phyloP scores from a whole-genome alignment of 805 yeast genomes.

The Candida montana region DNA sequence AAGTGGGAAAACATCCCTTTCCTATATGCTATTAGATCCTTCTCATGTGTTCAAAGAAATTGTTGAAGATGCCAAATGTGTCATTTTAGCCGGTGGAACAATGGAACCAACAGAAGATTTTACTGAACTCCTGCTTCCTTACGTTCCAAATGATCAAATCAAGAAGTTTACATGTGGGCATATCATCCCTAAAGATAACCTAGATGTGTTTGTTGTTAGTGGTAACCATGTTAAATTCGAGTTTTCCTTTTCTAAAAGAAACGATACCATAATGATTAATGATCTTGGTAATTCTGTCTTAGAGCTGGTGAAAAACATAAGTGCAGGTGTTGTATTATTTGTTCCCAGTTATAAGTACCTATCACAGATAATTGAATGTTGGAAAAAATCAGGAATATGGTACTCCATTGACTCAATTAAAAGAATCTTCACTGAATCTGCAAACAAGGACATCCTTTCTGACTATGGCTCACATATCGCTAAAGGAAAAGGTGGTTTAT shows the following conservation, averaged over 20 bases:
- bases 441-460: slow-evolving; percentile 41
- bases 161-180: slow-evolving; percentile 72
- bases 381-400: slow-evolving; percentile 42
- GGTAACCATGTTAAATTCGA: slow-evolving; percentile 35
- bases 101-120: slow-evolving; percentile 87
- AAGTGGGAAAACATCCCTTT: slow-evolving; percentile 31
- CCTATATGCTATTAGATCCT: slow-evolving; percentile 78
- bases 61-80: slow-evolving; percentile 59
- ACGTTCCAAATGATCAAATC: slow-evolving; percentile 37
- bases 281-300: slow-evolving; percentile 47
- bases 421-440: slow-evolving; percentile 52
- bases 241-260: slow-evolving; percentile 66
- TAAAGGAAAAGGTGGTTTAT: slow-evolving; percentile 49
- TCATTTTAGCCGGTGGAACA: slow-evolving; percentile 89
- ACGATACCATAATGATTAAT: slow-evolving; percentile 37
- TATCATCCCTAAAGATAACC: slow-evolving; percentile 66
- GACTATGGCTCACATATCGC: slow-evolving; percentile 44
- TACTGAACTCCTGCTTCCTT: slow-evolving; percentile 59
- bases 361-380: slow-evolving; percentile 39
- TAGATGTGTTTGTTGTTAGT: slow-evolving; percentile 53
- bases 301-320: slow-evolving; percentile 41
- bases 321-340: slow-evolving; percentile 75
- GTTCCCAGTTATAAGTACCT: slow-evolving; percentile 82
- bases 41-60: slow-evolving; percentile 62
- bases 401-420: slow-evolving; percentile 35